Conservation (phyloP, 2,329 filamentous ascomycete species). For the Cytospora leucostoma region DNA sequence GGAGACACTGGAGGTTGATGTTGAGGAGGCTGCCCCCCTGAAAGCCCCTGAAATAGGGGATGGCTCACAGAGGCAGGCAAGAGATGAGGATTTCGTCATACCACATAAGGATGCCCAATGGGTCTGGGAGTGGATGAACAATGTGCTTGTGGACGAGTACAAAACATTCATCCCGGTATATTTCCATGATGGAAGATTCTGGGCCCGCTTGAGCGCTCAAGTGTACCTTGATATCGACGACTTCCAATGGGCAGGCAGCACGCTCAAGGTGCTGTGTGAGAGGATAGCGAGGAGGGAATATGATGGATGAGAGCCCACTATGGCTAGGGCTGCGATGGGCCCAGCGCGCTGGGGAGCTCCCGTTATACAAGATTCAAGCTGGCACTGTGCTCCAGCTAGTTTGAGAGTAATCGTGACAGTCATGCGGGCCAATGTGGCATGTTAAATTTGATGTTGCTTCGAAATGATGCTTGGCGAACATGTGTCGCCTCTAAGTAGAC, state of each 20-base stretch:
- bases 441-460: not conserved
- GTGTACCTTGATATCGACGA: slow-evolving; percentile 80
- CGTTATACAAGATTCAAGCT: too few species aligned
- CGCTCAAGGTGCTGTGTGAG: slow-evolving; percentile 53
- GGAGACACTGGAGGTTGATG: slow-evolving; percentile 3
- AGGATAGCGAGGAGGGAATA: slow-evolving; percentile 42
- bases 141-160: slow-evolving; percentile 57
- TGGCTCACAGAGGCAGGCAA: slow-evolving; percentile 28
- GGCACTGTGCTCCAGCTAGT: not conserved
- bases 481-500: slow-evolving; percentile 1
- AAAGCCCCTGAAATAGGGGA: slow-evolving; percentile 1
- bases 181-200: slow-evolving; percentile 62
- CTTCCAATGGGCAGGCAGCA: slow-evolving; percentile 68
- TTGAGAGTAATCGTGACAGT: not conserved
- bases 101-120: slow-evolving; percentile 36
- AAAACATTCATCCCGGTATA: slow-evolving; percentile 72
- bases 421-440: not conserved
- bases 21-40: slow-evolving; percentile 8
- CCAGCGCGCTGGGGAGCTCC: not conserved
- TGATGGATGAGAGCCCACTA: slow-evolving; percentile 4
- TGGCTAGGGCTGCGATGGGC: not conserved
- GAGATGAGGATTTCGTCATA: slow-evolving; percentile 37
- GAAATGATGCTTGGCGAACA: not conserved
- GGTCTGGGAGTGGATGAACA: slow-evolving; percentile 60
- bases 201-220: slow-evolving; percentile 76